phyloP scores from a whole-genome alignment of 1,139 yeast genomes.

The Pichia sp. region DNA sequence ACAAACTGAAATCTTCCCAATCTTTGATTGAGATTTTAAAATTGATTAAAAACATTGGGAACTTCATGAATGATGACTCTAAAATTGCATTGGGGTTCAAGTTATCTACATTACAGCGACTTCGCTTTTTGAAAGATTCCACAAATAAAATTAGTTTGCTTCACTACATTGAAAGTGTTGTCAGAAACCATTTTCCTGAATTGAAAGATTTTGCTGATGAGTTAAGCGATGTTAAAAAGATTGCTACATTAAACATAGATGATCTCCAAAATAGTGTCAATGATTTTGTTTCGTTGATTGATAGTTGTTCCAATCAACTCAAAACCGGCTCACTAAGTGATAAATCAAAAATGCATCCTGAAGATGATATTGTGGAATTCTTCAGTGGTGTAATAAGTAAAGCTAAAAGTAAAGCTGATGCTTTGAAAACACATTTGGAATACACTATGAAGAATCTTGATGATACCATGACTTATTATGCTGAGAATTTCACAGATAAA shows the following conservation, averaged over 20 bases:
- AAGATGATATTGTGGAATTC: conserved; percentile 53
- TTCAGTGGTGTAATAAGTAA: conserved; percentile 45
- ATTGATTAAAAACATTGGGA: conserved; percentile 79
- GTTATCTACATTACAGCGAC: conserved; percentile 70
- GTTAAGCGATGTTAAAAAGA: conserved; percentile 49
- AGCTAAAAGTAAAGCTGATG: conserved; percentile 55
- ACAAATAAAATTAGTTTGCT: conserved; percentile 73
- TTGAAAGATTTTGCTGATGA: conserved; percentile 73
- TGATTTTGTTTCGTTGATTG: conserved; percentile 50
- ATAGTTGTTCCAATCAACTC: conserved; percentile 48
- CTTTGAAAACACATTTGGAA: conserved; percentile 49
- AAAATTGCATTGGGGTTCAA: conserved; percentile 83
- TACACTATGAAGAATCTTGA: conserved; percentile 49
- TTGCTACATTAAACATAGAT: conserved; percentile 68
- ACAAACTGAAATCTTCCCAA: conserved; percentile 53
- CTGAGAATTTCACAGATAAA: conserved; percentile 63
- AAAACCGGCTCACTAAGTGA: conserved; percentile 73
- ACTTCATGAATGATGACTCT: conserved; percentile 81
- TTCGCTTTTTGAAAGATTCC: conserved; percentile 80
- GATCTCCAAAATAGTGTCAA: conserved; percentile 66
- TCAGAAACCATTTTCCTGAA: conserved; percentile 73
- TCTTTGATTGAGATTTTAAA: conserved; percentile 62
- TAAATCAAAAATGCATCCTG: conserved; percentile 61
- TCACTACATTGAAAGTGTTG: conserved; percentile 78
- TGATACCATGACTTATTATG: conserved; percentile 68